Conservation (phyloP, 148 eudicot genomes). For the Salicornia ramosissima region DNA sequence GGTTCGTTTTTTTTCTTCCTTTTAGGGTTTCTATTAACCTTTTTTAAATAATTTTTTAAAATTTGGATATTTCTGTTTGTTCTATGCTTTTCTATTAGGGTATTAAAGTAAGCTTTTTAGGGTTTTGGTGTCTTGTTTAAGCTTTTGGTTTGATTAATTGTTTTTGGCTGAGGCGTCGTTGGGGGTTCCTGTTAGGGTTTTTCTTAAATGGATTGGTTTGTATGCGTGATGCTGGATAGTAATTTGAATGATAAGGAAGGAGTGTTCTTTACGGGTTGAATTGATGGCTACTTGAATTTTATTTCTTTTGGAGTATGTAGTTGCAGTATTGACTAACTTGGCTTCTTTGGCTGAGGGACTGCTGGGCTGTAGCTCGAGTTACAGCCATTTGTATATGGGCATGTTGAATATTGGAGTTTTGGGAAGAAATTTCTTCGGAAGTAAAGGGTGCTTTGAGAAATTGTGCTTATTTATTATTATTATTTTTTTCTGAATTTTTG, state of each 20-base stretch:
- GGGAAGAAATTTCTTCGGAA: background rate
- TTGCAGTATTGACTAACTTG: background rate
- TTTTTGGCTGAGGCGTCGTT: background rate
- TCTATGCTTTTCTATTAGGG: background rate
- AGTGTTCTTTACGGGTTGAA: background rate
- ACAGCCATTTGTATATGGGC: background rate
- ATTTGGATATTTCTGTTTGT: background rate
- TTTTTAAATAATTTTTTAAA: background rate
- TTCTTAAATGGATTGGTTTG: background rate
- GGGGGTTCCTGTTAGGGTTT: constrained; percentile 12
- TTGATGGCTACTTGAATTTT: background rate
- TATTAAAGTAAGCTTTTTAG: background rate
- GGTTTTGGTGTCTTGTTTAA: background rate
- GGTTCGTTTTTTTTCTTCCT: constrained; percentile 8
- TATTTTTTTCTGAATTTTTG: background rate
- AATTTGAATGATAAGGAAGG: background rate
- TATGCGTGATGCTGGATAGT: background rate
- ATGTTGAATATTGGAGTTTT: background rate
- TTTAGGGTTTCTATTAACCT: background rate
- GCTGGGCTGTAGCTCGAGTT: background rate
- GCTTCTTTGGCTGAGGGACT: background rate
- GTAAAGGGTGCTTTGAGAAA: background rate
- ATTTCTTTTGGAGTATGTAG: background rate
- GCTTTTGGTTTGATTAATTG: background rate
- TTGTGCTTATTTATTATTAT: too few species aligned